Conservation (phyloP, 2,329 filamentous ascomycete species). For the Neofusicoccum cordaticola region DNA sequence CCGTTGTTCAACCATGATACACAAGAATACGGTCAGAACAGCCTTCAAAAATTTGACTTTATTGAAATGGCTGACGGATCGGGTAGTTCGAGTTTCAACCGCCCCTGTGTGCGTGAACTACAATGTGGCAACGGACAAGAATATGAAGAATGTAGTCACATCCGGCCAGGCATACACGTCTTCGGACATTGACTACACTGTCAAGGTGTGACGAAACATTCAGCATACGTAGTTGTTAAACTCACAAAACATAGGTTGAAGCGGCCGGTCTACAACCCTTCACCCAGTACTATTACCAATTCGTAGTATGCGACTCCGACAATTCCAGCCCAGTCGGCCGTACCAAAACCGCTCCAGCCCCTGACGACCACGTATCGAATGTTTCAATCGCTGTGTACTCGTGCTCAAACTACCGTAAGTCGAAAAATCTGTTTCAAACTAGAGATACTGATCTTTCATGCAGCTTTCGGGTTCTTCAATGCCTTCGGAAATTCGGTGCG, state of each 20-base stretch:
- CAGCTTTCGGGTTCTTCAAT: constrained; percentile 49
- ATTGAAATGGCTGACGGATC: not conserved
- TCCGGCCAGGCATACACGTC: constrained; percentile 65
- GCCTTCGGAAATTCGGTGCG: constrained; percentile 44
- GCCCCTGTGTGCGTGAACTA: constrained; percentile 66
- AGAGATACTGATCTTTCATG: not conserved
- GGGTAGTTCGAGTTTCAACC: constrained; percentile 46
- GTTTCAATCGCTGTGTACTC: constrained; percentile 68
- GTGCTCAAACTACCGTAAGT: constrained; percentile 64
- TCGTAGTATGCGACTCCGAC: constrained; percentile 61
- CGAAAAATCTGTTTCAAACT: not conserved
- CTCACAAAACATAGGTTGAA: constrained; percentile 51
- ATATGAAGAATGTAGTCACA: constrained; percentile 47
- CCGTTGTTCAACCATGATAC: constrained; percentile 46
- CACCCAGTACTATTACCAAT: constrained; percentile 67
- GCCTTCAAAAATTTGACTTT: too few species aligned
- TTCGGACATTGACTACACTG: constrained; percentile 69
- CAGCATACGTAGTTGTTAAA: not conserved
- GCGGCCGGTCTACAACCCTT: constrained; percentile 59
- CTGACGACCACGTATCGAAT: constrained; percentile 53
- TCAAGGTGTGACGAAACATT: constrained; percentile 51
- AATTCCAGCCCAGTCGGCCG: constrained; percentile 60
- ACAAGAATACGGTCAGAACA: constrained; percentile 38
- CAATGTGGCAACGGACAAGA: constrained; percentile 52
- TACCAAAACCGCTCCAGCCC: constrained; percentile 64